phyloP scores from a whole-genome alignment of 2,329 filamentous ascomycete species.

The Scedosporium boydii region DNA sequence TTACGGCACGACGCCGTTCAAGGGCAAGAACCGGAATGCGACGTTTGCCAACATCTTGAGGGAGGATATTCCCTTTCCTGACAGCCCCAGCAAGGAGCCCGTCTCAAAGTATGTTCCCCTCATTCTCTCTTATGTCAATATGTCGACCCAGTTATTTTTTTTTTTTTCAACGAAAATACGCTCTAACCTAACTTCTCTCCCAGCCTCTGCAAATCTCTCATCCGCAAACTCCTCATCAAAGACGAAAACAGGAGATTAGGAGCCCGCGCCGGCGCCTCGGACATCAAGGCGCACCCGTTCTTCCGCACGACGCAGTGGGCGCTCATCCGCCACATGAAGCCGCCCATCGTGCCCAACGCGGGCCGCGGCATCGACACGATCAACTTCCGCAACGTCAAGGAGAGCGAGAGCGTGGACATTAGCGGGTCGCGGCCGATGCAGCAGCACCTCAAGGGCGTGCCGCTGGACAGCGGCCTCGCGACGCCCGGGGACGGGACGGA shows the following conservation, averaged over 20 bases:
- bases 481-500: slow-evolving; percentile 80
- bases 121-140: neutral
- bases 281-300: slow-evolving; percentile 94
- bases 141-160: no score
- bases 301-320: slow-evolving; percentile 97
- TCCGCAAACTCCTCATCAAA: slow-evolving; percentile 95
- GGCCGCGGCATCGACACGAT: slow-evolving; percentile 85
- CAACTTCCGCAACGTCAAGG: slow-evolving; percentile 97
- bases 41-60: slow-evolving; percentile 96
- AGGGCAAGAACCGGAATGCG: slow-evolving; percentile 96
- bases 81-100: slow-evolving; percentile 72
- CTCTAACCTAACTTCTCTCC: neutral
- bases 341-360: slow-evolving; percentile 88
- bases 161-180: slow-evolving; percentile 7
- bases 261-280: slow-evolving; percentile 87
- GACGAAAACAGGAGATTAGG: slow-evolving; percentile 90
- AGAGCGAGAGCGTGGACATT: slow-evolving; percentile 89
- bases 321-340: slow-evolving; percentile 93
- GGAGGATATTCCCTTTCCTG: slow-evolving; percentile 93
- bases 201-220: slow-evolving; percentile 91
- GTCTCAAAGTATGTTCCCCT: slow-evolving; percentile 71
- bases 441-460: slow-evolving; percentile 59
- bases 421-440: slow-evolving; percentile 44
- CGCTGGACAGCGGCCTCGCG: slow-evolving; percentile 72
- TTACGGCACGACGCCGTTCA: slow-evolving; percentile 96